Evolutionary conservation across 257 asterid species (phyloP), one percentile per base, ranked within the genome.

Genomic region (Salvia miltiorrhiza): DNA sequence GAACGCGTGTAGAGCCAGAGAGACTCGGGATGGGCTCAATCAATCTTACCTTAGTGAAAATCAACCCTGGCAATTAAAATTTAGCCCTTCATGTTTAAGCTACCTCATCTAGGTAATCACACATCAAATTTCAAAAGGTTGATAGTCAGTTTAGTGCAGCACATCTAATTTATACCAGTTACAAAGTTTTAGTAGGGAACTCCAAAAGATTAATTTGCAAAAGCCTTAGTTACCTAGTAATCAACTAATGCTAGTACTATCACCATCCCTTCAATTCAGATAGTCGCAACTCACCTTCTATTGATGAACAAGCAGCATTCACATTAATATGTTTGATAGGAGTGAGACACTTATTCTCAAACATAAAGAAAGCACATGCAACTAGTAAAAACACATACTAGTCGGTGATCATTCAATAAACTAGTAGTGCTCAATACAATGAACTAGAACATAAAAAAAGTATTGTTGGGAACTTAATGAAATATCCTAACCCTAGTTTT

Each of bases 211-310:
- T 17, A 7, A 48, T 24, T 33, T 33, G 7, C 20, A 33, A 60
- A 14, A 44, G 50, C 67, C 24, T 12, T 60, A 57, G 16, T 32
- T 54, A n/a, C 19, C 26, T 19, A 20, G 23, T n/a, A 20, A 87
- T 93, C 98, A 14, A 97, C 96, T 79, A 93, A 80, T 12, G 97
- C 99, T 59, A 93, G 83, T 13, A 93, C 97, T 70, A 93, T 82
- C 82, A 93, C 99, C 99, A 93, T 93, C 75, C 60, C 76, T 69
- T 50, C 64, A 47, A 69, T 21, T 64, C 37, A 37, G 57, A 37
- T 35, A 30, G 67, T 45, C 48, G 73, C 58, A n/a, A 49, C 67
- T 63, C 52, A 28, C 45, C 66, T 40, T 44, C 64, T 40, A 39
- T 60, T 57, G 23, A 67, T 58, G 47, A 49, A 28, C 30, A 71